A percentile compares a stretch with the other conserved stretches of the same genome.
phyloP scores from a whole-genome alignment of 2,329 filamentous ascomycete genomes.

The Sporothrix humicola region DNA sequence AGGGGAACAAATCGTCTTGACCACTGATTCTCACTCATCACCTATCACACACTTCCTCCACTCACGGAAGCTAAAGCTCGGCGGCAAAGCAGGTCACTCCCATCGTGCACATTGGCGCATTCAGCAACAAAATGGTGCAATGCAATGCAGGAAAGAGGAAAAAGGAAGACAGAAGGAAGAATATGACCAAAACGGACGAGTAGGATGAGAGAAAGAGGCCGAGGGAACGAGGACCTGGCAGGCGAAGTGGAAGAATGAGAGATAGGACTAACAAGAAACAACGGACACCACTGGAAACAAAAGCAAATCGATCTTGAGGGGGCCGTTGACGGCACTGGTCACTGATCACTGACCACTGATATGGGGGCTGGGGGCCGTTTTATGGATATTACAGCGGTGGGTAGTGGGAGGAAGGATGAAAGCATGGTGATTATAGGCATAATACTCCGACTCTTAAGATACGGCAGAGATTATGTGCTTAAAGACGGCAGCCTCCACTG shows the following conservation, averaged over 20 bases:
- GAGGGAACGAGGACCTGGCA: neutral
- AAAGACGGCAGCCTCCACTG: too few relatives aligned
- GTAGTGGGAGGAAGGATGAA: neutral
- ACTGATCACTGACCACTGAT: neutral
- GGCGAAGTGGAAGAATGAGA: neutral
- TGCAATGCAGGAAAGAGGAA: neutral
- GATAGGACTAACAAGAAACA: neutral
- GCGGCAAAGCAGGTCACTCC: conserved; percentile 3
- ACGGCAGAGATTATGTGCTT: neutral
- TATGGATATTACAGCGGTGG: neutral
- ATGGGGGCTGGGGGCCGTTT: conserved; percentile 1
- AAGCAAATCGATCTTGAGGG: neutral
- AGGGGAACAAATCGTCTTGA: neutral
- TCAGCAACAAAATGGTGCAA: neutral
- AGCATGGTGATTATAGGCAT: neutral
- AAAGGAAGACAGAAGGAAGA: neutral
- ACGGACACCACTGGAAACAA: too few relatives aligned
- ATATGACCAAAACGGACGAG: too few relatives aligned
- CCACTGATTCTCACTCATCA: neutral
- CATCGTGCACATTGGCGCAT: neutral
- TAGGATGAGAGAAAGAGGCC: neutral
- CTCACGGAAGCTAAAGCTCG: neutral
- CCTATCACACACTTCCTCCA: neutral
- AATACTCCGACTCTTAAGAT: neutral
- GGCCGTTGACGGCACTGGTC: neutral